These are phyloP conservation scores for Paramarasmius palmivorus DNA, from an alignment of 1,284 basidiomycete species.

Conservation along the genomic window DNA sequence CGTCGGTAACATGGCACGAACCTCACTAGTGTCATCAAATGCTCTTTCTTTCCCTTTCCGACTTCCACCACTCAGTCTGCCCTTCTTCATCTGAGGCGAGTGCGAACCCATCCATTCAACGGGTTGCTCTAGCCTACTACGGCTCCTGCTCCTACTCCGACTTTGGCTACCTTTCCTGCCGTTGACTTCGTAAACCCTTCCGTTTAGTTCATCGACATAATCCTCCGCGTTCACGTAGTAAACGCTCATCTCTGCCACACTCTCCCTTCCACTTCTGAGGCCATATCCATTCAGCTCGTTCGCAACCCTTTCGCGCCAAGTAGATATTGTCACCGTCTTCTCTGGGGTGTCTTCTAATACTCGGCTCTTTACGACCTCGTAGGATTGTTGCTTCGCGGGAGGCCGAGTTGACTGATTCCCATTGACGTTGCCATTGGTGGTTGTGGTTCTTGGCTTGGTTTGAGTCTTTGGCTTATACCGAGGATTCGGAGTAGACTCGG, in stretches of 20 bases:
- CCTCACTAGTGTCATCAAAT: neutral
- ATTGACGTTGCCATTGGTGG: neutral
- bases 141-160: neutral
- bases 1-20: neutral
- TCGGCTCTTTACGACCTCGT: conserved; percentile 38
- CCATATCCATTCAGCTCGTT: conserved; percentile 29
- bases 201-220: conserved; percentile 29
- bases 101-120: conserved; percentile 1
- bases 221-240: conserved; percentile 43
- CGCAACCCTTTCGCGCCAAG: conserved; percentile 54
- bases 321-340: conserved; percentile 48
- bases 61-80: neutral
- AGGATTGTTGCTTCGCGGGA: conserved; percentile 15
- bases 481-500: too few species aligned
- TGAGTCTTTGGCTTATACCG: neutral
- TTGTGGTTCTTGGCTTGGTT: neutral
- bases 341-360: conserved; percentile 47
- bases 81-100: neutral
- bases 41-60: conserved; percentile 7
- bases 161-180: neutral
- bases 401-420: neutral
- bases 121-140: neutral
- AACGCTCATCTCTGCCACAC: conserved; percentile 41
- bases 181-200: conserved; percentile 16
- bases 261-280: neutral